Percentiles rank a stretch among this genome's conserved stretches.
Evolutionary conservation across 1,139 yeast genomes (phyloP).

Genomic region (Hansenula sp.): DNA sequence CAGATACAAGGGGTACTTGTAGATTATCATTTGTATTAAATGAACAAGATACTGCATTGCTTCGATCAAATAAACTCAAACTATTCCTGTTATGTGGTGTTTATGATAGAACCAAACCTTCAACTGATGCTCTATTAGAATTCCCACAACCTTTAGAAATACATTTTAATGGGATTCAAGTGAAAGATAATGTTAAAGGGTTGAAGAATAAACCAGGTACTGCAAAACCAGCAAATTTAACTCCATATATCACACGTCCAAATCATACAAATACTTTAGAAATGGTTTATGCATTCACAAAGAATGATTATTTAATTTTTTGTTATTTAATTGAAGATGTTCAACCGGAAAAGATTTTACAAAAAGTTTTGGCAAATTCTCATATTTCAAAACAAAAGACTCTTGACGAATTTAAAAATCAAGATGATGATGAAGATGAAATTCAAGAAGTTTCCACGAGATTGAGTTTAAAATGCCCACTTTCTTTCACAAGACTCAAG

Average conservation of each 20-base stretch:
- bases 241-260: slow-evolving; percentile 33
- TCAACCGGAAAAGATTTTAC: slow-evolving; percentile 33
- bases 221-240: slow-evolving; percentile 62
- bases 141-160: slow-evolving; percentile 60
- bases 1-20: slow-evolving; percentile 38
- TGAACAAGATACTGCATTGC: slow-evolving; percentile 31
- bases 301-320: slow-evolving; percentile 40
- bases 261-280: slow-evolving; percentile 37
- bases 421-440: slow-evolving; percentile 49
- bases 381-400: slow-evolving; percentile 47
- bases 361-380: slow-evolving; percentile 32
- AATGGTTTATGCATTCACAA: slow-evolving; percentile 49
- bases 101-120: slow-evolving; percentile 24
- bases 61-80: slow-evolving; percentile 28
- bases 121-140: slow-evolving; percentile 39
- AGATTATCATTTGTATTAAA: slow-evolving; percentile 35
- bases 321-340: slow-evolving; percentile 50
- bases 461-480: slow-evolving; percentile 58
- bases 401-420: slow-evolving; percentile 34
- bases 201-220: slow-evolving; percentile 60
- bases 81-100: slow-evolving; percentile 47
- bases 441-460: slow-evolving; percentile 52
- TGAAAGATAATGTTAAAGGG: slow-evolving; percentile 53
- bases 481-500: slow-evolving; percentile 56
- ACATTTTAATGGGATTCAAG: slow-evolving; percentile 39